phyloP scores from a whole-genome alignment of 257 asterid genomes.

The Craterostigma plantagineum region DNA sequence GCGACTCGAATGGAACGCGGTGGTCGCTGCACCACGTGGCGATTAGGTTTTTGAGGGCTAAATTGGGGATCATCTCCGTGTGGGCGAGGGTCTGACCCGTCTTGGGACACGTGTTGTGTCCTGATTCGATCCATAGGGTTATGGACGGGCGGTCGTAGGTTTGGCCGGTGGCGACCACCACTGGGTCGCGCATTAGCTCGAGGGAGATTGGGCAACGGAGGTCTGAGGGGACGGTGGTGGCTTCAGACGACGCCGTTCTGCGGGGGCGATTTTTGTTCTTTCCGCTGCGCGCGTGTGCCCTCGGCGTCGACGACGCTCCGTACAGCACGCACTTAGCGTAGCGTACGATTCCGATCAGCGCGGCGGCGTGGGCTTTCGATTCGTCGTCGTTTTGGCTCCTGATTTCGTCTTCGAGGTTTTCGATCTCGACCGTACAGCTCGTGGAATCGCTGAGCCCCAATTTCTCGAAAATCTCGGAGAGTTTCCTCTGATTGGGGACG shows the following conservation, averaged over 20 bases:
- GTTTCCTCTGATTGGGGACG: constrained; percentile 36
- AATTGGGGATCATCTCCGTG: constrained; percentile 39
- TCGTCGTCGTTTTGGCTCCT: constrained; percentile 44
- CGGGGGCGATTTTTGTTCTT: constrained; percentile 24
- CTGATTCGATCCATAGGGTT: constrained; percentile 58
- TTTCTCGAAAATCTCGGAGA: constrained; percentile 34
- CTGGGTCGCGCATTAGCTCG: constrained; percentile 76
- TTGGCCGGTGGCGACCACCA: constrained; percentile 77
- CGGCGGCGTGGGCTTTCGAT: constrained; percentile 32
- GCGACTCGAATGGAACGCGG: constrained; percentile 50
- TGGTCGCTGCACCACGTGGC: constrained; percentile 77
- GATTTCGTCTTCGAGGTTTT: constrained; percentile 50
- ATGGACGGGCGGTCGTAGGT: constrained; percentile 68
- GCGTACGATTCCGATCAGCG: constrained; percentile 68
- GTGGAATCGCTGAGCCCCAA: constrained; percentile 34
- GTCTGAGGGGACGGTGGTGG: constrained; percentile 44
- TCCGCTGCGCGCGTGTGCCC: constrained; percentile 11
- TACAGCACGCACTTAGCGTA: constrained; percentile 77
- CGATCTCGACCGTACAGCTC: constrained; percentile 53
- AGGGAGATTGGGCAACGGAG: constrained; percentile 77
- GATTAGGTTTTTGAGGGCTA: constrained; percentile 52
- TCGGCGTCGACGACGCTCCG: constrained; percentile 36
- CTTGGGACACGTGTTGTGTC: constrained; percentile 81
- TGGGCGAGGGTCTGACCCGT: constrained; percentile 63
- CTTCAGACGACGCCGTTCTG: constrained; percentile 41